These are phyloP conservation scores for Penicillium sp. DNA, from an alignment of 2,329 filamentous ascomycete genomes.

Conservation along the genomic window DNA sequence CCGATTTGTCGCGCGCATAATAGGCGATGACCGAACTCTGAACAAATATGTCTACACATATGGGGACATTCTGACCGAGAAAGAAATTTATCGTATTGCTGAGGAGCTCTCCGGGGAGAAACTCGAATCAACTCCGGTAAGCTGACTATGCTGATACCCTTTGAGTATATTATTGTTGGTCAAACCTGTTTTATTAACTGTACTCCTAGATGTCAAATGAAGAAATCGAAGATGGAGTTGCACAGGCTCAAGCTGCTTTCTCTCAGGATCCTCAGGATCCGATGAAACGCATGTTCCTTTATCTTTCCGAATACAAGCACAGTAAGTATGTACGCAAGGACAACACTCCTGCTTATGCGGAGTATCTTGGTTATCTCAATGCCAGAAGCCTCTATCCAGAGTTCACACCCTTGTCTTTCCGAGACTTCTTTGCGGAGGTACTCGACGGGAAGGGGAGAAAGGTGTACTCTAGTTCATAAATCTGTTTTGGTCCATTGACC, in stretches of 20 bases:
- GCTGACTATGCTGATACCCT: neutral
- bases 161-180: neutral
- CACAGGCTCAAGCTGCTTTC: neutral
- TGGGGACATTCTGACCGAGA: neutral
- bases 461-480: neutral
- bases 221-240: neutral
- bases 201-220: neutral
- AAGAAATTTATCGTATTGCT: neutral
- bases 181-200: neutral
- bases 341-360: neutral
- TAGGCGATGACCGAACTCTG: constrained; percentile 1
- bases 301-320: neutral
- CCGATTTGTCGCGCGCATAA: constrained; percentile 2
- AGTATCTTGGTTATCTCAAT: neutral
- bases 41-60: constrained; percentile 3
- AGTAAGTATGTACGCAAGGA: neutral
- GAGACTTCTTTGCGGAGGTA: neutral
- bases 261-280: neutral
- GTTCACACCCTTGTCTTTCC: neutral
- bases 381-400: neutral
- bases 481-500: neutral
- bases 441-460: neutral
- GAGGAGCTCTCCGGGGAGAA: constrained; percentile 24
- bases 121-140: constrained; percentile 11
- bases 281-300: neutral